Evolutionary conservation across 495 filamentous ascomycete genomes (phyloP).

Genomic region (Penicillium desertorum): DNA sequence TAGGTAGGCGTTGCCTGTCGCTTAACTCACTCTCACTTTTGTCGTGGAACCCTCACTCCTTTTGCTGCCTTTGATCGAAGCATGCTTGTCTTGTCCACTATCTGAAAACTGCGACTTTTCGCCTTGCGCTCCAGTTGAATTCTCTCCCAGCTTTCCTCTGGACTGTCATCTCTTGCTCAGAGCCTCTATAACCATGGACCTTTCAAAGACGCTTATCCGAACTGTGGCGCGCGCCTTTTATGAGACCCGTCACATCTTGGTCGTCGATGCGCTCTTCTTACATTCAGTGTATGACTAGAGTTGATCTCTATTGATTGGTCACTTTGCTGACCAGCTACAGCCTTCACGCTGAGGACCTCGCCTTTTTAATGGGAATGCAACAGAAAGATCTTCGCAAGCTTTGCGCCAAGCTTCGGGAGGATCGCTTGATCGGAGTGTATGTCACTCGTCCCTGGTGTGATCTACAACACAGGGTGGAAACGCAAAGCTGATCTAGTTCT

Average conservation of each 20-base stretch:
- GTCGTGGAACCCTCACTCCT: conserved; percentile 4
- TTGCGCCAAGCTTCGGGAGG: conserved; percentile 78
- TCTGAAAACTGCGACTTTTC: conserved; percentile 18
- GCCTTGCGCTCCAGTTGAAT: conserved; percentile 16
- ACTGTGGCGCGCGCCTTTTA: conserved; percentile 91
- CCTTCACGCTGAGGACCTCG: conserved; percentile 83
- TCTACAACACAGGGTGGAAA: background rate
- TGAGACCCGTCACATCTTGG: conserved; percentile 80
- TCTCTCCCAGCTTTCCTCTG: background rate
- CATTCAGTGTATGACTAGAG: conserved; percentile 71
- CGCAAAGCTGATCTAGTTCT: conserved; percentile 10
- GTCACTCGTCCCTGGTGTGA: conserved; percentile 6
- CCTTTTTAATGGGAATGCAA: conserved; percentile 79
- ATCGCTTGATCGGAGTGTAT: conserved; percentile 80
- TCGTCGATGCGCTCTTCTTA: conserved; percentile 87
- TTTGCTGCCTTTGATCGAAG: conserved; percentile 2
- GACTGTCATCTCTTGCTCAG: background rate
- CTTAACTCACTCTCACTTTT: background rate
- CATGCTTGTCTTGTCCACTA: conserved; percentile 12
- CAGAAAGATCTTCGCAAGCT: conserved; percentile 86
- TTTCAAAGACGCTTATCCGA: conserved; percentile 83
- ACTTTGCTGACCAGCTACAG: conserved; percentile 37
- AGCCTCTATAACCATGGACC: conserved; percentile 59
- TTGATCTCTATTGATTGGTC: conserved; percentile 7
- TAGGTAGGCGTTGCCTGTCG: conserved; percentile 10